Evolutionary conservation across 2,329 filamentous ascomycete species (phyloP), one percentile per base, ranked within the genome.

Genomic region (Hymenoscyphus albidus): DNA sequence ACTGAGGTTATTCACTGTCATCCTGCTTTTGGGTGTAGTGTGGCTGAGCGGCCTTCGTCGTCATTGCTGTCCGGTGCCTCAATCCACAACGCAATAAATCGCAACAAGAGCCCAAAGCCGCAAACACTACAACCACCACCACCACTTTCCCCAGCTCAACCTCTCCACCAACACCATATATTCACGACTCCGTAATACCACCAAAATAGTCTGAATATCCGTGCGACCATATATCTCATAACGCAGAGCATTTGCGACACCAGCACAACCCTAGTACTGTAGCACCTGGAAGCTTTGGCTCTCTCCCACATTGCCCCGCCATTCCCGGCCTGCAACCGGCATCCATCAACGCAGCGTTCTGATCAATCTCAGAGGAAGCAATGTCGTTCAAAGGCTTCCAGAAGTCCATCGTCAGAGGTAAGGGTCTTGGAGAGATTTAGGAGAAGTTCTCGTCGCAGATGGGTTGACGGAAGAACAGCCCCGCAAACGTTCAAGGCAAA

Each of bases 311-410:
- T 58, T 58, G 42, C 64, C 64, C 61, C 61, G 39, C 64, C 64
- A 62, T 62, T 61, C 16, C 61, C 42, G 44, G 57, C 31, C 35
- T 27, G 57, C 48, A 48, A 48, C 40, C 54, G 7, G n/a, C 48
- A 51, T 67, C 44, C n/a, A 51, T 18, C 63, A 51, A n/a, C 42
- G n/a, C 40, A 59, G 38, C 14, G 42, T 64, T 68, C 60, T 63
- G 63, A 64, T 44, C 51, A 54, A 51, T 61, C 57, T 35, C 51
- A 55, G 61, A 67, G 68, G 64, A 67, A 64, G 65, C 74, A 76
- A 72, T 99, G 95, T 97, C 93, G 86, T 93, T 97, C 84, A 96
- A 95, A 80, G 95, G 95, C 74, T 92, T 99, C 75, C 88, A 90
- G 77, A 98, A 97, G 84, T 90, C 90, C 81, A 82, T 97, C 76